Evolutionary conservation across 371 early-diverging fungal species (phyloP).

Genomic region (Mycotypha africana): DNA sequence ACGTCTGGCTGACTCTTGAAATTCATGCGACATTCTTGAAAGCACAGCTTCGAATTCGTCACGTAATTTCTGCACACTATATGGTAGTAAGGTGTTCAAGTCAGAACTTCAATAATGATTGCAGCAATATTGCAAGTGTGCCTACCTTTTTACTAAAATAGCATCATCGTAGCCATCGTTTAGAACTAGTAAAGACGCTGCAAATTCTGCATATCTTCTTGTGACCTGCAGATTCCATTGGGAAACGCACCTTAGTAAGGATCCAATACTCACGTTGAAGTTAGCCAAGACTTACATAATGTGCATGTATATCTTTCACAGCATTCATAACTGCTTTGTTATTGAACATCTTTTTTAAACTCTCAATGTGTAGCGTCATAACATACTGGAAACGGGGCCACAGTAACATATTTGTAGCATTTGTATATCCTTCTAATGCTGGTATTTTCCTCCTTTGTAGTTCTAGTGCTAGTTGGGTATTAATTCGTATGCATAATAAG

Average conservation of each 20-base stretch:
- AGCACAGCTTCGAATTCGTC: constrained; percentile 73
- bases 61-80: constrained; percentile 68
- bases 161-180: constrained; percentile 86
- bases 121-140: no score
- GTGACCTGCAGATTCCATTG: constrained; percentile 34
- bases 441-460: constrained; percentile 79
- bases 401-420: constrained; percentile 82
- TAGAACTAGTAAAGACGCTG: constrained; percentile 78
- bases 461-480: constrained; percentile 73
- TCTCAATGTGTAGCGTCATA: constrained; percentile 84
- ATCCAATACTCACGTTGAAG: background rate
- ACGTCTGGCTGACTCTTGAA: constrained; percentile 58
- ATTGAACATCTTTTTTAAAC: constrained; percentile 63
- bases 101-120: no score
- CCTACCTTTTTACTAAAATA: constrained; percentile 66
- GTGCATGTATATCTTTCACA: constrained; percentile 78
- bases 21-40: constrained; percentile 66
- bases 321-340: constrained; percentile 45
- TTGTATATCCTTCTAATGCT: constrained; percentile 75
- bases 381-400: constrained; percentile 91
- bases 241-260: background rate
- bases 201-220: constrained; percentile 87
- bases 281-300: constrained; percentile 54
- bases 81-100: no score
- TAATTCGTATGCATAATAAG: constrained; percentile 82